phyloP scores from a whole-genome alignment of 129 eudicot genomes.

The Ambrosia artemisiifolia region DNA sequence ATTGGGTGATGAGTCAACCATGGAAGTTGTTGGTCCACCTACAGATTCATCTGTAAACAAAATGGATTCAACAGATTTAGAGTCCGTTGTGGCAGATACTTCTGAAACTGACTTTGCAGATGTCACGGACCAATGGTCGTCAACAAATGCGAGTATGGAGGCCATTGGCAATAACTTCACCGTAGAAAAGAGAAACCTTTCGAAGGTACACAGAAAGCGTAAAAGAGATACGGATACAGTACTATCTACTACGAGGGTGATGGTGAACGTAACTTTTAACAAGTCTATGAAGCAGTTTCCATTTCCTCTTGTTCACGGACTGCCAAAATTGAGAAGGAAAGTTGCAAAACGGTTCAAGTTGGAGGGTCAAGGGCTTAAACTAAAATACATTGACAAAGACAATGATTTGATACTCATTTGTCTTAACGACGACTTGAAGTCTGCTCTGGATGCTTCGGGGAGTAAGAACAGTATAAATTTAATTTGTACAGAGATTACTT shows the following conservation, averaged over 20 bases:
- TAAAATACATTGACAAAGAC: not conserved
- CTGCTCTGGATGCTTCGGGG: not conserved
- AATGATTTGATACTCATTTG: not conserved
- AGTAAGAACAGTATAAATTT: not conserved
- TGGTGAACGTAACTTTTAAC: not conserved
- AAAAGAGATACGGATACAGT: not conserved
- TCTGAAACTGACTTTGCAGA: not conserved
- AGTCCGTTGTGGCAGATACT: not conserved
- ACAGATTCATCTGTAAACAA: not conserved
- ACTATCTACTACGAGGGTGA: not conserved
- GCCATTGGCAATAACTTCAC: not conserved
- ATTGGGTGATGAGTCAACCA: not conserved
- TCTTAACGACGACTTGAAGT: not conserved
- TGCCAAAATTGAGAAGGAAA: not conserved
- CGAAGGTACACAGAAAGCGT: not conserved
- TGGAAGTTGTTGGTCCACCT: not conserved
- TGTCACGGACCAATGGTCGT: not conserved
- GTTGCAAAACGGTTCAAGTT: constrained; percentile 4
- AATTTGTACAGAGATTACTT: not conserved
- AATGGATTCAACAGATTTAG: not conserved
- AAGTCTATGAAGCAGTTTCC: not conserved
- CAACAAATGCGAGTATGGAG: not conserved
- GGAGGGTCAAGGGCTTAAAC: not conserved
- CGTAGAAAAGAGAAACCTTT: not conserved
- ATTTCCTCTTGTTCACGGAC: not conserved